Conservation (phyloP, 2,329 filamentous ascomycete genomes). For the Fusarium sp. region DNA sequence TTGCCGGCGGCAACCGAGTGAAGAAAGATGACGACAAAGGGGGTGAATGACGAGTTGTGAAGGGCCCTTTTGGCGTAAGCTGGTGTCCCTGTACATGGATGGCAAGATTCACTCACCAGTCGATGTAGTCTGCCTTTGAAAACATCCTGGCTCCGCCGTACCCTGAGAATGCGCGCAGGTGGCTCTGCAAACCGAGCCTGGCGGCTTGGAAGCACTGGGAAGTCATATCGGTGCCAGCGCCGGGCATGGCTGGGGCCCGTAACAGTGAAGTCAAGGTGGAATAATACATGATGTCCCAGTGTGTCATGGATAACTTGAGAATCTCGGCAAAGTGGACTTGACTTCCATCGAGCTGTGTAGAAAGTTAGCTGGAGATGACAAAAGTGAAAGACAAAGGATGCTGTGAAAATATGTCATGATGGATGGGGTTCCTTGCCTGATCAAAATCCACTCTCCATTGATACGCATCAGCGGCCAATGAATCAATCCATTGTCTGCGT, state of each 20-base stretch:
- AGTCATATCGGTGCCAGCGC: constrained; percentile 19
- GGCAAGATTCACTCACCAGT: constrained; percentile 19
- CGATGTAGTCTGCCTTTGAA: constrained; percentile 30
- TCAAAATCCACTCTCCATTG: constrained; percentile 24
- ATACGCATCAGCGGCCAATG: constrained; percentile 10
- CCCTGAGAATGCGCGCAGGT: constrained; percentile 29
- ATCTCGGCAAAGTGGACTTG: constrained; percentile 13
- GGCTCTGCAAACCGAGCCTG: constrained; percentile 17
- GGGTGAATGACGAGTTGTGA: constrained; percentile 35
- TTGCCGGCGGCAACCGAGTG: constrained; percentile 27
- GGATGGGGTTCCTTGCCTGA: not conserved
- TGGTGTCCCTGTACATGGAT: not conserved
- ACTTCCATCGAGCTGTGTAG: constrained; percentile 13
- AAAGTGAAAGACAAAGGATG: too few species aligned
- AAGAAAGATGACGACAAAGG: constrained; percentile 35
- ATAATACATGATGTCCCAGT: constrained; percentile 39
- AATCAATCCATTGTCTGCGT: constrained; percentile 15
- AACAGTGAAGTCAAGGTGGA: constrained; percentile 28
- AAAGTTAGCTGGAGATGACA: not conserved
- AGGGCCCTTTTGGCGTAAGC: constrained; percentile 28
- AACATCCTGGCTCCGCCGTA: constrained; percentile 17
- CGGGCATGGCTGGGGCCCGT: constrained; percentile 20
- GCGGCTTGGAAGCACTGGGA: constrained; percentile 33
- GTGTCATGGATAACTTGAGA: constrained; percentile 3
- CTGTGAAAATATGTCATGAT: not conserved